These are phyloP conservation scores for Iberis pinnata DNA, from an alignment of 345 rosid genomes.

Conservation along the genomic window DNA sequence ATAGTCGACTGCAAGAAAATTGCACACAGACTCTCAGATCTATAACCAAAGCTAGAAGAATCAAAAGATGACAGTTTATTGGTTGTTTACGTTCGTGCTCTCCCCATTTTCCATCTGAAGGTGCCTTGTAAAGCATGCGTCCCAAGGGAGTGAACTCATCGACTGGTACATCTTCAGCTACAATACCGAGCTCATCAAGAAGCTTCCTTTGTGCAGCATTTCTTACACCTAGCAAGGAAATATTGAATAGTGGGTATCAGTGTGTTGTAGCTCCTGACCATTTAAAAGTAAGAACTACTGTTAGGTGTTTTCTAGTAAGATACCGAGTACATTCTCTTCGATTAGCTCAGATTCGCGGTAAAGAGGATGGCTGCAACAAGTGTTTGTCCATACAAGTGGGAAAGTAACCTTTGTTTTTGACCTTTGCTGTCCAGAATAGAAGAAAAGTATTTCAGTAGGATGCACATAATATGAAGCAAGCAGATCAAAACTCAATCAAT, in stretches of 20 bases:
- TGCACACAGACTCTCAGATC: too few species aligned
- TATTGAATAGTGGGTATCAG: neutral
- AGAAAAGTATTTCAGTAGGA: neutral
- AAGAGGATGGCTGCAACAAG: conserved; percentile 97
- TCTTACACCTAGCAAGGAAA: conserved; percentile 54
- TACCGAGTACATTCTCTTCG: neutral
- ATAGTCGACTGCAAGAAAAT: conserved; percentile 63
- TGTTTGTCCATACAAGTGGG: conserved; percentile 98
- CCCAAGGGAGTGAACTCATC: conserved; percentile 61
- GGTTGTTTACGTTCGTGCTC: conserved; percentile 73
- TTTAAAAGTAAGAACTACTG: neutral
- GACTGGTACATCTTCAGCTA: conserved; percentile 72
- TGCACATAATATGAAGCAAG: too few species aligned
- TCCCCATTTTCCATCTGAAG: conserved; percentile 97
- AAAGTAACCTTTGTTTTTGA: neutral
- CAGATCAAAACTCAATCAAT: too few species aligned
- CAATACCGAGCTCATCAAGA: conserved; percentile 80
- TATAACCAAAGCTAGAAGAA: neutral
- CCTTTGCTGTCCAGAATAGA: neutral
- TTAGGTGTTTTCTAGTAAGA: neutral
- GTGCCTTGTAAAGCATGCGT: conserved; percentile 83
- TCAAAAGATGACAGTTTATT: conserved; percentile 1
- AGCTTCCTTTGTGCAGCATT: conserved; percentile 96
- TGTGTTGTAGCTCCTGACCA: neutral
- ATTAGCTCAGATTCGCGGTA: conserved; percentile 42